Base-by-base conservation (phyloP, 257 asterid genomes). In the Solanum bukasovii region DNA sequence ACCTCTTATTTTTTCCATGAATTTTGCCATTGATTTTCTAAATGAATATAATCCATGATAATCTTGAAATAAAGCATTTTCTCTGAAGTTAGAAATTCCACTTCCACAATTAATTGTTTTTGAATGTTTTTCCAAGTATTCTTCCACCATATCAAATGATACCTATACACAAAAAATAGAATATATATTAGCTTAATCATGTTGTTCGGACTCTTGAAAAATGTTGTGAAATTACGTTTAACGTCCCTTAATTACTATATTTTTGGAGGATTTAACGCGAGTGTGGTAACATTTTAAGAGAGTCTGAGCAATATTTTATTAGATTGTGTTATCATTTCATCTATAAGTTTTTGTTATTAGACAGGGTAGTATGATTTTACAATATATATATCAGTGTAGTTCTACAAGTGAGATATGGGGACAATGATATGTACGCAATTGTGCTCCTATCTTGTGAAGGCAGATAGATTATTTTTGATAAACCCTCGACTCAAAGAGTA, bases 21-120 rank as follows among this genome's bases (percentile, higher is more conserved):
- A 97, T 67, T 95, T 92, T 33, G 98, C 98, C 98, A 96, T 95
- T 87, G 98, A 98, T 94, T 94, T 94, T 91, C 98, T 92, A 87
- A 96, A 97, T 31, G 96, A 91, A 13, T 84, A 91, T 1, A 97
- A 96, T 2, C 99, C 99, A 90, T 97, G 99, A 87, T 97, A 97
- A 89, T 97, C 99, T 90, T 97, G 99, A 90, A 97, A 96, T 65
- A 97, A 73, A 2, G 98, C 99, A 82, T 95, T 94, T 59, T 96
- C 99, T 88, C 95, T 94, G 83, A 96, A 96, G 12, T 89, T 90
- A 68, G 95, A 94, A 79, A 89, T 38, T 68, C 72, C 91, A 63
- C 68, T 68, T n/a, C 91, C 91, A 46, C 27, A 83, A 21, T 84
- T 85, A 7, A 72, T 88, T 59, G 88, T 88, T 70, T 91, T 90